These are phyloP conservation scores for Geranomyces variabilis DNA, from an alignment of 192 early-diverging fungal species.

Conservation along the genomic window DNA sequence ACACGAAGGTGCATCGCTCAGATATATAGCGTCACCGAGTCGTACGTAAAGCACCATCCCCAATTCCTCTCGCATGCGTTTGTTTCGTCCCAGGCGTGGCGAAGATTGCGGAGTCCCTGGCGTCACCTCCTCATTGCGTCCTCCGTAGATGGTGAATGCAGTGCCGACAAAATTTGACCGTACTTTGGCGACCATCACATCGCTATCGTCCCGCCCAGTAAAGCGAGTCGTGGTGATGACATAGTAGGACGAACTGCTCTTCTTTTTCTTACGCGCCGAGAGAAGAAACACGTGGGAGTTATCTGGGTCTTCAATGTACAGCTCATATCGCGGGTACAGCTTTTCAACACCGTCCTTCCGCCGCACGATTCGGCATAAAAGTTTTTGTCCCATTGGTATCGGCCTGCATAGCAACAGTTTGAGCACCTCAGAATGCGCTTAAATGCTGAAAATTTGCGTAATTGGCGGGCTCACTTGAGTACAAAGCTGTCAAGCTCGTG, in stretches of 20 bases:
- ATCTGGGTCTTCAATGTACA: conserved; percentile 62
- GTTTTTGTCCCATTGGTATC: conserved; percentile 63
- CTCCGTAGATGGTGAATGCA: conserved; percentile 72
- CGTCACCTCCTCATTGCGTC: conserved; percentile 43
- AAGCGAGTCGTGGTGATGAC: conserved; percentile 51
- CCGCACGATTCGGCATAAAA: conserved; percentile 71
- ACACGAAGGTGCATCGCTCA: too few species aligned
- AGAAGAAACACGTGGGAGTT: conserved; percentile 58
- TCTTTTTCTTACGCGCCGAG: conserved; percentile 71
- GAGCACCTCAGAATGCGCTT: too few species aligned
- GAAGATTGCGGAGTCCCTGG: conserved; percentile 35
- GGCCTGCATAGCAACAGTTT: conserved; percentile 51
- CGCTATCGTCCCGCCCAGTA: conserved; percentile 18
- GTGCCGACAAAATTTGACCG: conserved; percentile 87
- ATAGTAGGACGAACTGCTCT: conserved; percentile 67
- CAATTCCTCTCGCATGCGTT: conserved; percentile 65
- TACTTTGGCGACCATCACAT: conserved; percentile 1
- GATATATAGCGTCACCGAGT: too few species aligned
- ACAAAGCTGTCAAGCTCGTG: conserved; percentile 23
- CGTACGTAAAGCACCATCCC: conserved; percentile 78
- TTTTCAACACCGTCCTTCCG: conserved; percentile 60
- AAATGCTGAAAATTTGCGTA: too few species aligned
- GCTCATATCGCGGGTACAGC: conserved; percentile 70
- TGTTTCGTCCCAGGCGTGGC: background rate
- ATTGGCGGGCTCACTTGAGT: conserved; percentile 20